phyloP scores from a whole-genome alignment of 352 stramenopile genomes.

The Phytophthora hybrid region DNA sequence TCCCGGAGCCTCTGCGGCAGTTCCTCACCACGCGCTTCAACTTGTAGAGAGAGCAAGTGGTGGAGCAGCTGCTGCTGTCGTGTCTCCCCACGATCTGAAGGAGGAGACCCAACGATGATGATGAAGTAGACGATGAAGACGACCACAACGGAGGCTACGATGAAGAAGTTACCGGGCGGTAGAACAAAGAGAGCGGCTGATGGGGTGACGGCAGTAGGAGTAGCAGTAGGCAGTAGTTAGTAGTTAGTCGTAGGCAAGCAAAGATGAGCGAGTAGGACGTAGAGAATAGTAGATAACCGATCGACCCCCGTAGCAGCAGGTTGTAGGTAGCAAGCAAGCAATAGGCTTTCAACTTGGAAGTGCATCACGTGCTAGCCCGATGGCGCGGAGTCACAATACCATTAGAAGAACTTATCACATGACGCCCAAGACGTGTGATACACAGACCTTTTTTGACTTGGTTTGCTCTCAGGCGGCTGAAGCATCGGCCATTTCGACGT shows the following conservation, averaged over 20 bases:
- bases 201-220: slow-evolving; percentile 48
- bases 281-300: slow-evolving; percentile 45
- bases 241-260: slow-evolving; percentile 44
- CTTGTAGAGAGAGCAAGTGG: slow-evolving; percentile 50
- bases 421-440: slow-evolving; percentile 11
- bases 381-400: not conserved
- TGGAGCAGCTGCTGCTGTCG: slow-evolving; percentile 18
- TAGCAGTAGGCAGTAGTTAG: slow-evolving; percentile 57
- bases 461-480: slow-evolving; percentile 30
- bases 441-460: not conserved
- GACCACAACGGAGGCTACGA: slow-evolving; percentile 30
- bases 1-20: slow-evolving; percentile 80
- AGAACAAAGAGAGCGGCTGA: slow-evolving; percentile 32
- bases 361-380: slow-evolving; percentile 22
- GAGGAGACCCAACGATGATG: slow-evolving; percentile 19
- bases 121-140: slow-evolving; percentile 26
- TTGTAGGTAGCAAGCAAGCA: slow-evolving; percentile 43
- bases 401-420: slow-evolving; percentile 1
- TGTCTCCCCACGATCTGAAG: slow-evolving; percentile 26
- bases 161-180: slow-evolving; percentile 31
- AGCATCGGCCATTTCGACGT: slow-evolving; percentile 41
- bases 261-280: slow-evolving; percentile 39
- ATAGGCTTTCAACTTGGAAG: slow-evolving; percentile 28
- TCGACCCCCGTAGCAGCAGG: slow-evolving; percentile 31
- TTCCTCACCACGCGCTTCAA: slow-evolving; percentile 88